Evolutionary conservation across 164 flowering plant genomes (phyloP), one percentile per base, ranked within the genome.

Genomic region (Stephania japonica): DNA sequence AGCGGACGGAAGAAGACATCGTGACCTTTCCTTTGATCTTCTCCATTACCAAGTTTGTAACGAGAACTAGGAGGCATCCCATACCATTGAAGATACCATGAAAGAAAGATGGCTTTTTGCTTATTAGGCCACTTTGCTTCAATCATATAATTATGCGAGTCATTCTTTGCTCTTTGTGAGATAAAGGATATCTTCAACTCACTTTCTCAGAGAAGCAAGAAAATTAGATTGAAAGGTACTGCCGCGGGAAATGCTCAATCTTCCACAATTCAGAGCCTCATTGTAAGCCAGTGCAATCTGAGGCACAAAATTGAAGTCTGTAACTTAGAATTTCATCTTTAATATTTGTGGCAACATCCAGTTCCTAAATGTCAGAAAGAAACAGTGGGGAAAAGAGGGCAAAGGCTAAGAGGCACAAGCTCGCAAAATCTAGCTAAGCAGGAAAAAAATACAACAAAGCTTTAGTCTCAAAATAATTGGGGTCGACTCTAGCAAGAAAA

Each of bases 41-140:
- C 47, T 81, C 85, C 42, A 85, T 67, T 25, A 85, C 88, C n/a
- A 76, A 76, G 76, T 71, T 83, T 16, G 93, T 73, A 5, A 82
- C 82, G n/a, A 69, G 77, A 73, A 59, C 86, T 77, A 38, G 88
- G 72, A 12, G 98, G 99, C 50, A 90, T 83, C 25, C 80, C 77
- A 77, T 78, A 95, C 99, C 98, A 95, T 72, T 88, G 87, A 65
- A 95, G 87, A 77, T 88, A 87, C 94, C 94, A 90, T 0, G 97
- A 85, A 74, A 95, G 75, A 65, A 83, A 43, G 9, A 85, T 70
- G 24, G 68, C 63, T 47, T 65, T 81, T 32, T 65, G 76, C 27
- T 77, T 75, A 8, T 65, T 44, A 25, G 96, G 95, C 98, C 98
- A 95, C 47, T 25, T 83, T 25, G 90, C 91, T 1, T 76, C 80